Base-by-base conservation (phyloP, 768 basidiomycete species). In the Dendrothele bispora region DNA sequence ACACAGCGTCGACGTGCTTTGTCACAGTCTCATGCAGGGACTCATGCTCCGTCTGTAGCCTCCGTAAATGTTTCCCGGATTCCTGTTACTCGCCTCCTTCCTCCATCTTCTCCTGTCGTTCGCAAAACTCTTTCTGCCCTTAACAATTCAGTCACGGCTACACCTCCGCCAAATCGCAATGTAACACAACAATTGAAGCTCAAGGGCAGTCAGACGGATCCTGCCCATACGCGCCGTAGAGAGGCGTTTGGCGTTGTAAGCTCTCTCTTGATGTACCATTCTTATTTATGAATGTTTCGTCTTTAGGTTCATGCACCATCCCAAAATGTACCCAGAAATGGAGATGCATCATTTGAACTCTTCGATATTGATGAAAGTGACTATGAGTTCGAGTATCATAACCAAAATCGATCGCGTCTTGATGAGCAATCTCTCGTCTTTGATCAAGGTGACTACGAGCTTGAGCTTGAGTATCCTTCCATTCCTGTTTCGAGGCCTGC, bases 361-460 rank as follows among this genome's bases (percentile, higher is more conserved):
- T 88, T 86, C 60, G 83, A 88, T 58, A 88, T 89, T 52, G 81
- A 86, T 56, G 87, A 88, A 62, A 82, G 83, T 47, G 73, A 75
- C 39, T 62, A 67, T 37, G 70, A 73, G n/a, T 64, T 64, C 50
- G 56, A 59, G 22, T 57, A 61, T n/a, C n/a, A n/a, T n/a, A n/a
- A n/a, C n/a, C n/a, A n/a, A n/a, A n/a, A n/a, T n/a, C n/a, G n/a
- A n/a, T n/a, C n/a, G n/a, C n/a, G n/a, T n/a, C n/a, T n/a, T n/a
- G n/a, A n/a, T n/a, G n/a, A n/a, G n/a, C n/a, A n/a, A n/a, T n/a
- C n/a, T n/a, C n/a, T n/a, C 25, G 67, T 69, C 47, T 56, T 61
- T 21, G 60, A 70, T 27, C 57, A 66, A 17, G 64, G 70, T 38
- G 64, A 72, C 45, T 70, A 47, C 14, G 27, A 47, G 32, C 39